phyloP scores from a whole-genome alignment of 768 basidiomycete species.

The Leccinum broughii region DNA sequence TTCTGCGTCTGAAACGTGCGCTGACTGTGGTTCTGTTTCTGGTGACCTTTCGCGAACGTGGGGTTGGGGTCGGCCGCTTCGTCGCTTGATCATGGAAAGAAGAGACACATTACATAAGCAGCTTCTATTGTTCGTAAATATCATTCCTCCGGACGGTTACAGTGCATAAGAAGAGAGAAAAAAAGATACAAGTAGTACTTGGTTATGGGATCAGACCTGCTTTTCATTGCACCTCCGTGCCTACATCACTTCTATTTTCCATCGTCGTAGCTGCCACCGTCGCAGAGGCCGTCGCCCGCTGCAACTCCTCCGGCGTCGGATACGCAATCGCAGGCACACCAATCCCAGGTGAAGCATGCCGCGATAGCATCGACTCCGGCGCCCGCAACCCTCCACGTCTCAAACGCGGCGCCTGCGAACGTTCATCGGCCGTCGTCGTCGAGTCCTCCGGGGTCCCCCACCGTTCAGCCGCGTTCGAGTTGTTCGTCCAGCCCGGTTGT shows the following conservation, averaged over 20 bases:
- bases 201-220: constrained; percentile 14
- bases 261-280: not conserved
- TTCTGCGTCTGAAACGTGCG: constrained; percentile 11
- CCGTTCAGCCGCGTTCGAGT: too few relatives aligned
- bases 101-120: not conserved
- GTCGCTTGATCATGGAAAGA: constrained; percentile 67
- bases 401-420: too few relatives aligned
- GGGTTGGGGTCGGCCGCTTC: constrained; percentile 57
- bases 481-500: too few relatives aligned
- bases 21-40: constrained; percentile 26
- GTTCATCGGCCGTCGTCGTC: too few relatives aligned
- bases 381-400: too few relatives aligned
- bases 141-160: not conserved
- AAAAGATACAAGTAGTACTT: too few relatives aligned
- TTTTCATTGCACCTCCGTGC: not conserved
- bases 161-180: too few relatives aligned
- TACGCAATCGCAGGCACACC: constrained; percentile 26
- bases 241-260: constrained; percentile 13
- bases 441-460: too few relatives aligned
- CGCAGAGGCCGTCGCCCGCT: constrained; percentile 13
- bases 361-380: constrained; percentile 43
- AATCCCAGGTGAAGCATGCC: constrained; percentile 41
- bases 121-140: not conserved
- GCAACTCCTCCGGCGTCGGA: constrained; percentile 25
- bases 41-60: constrained; percentile 52